phyloP scores from a whole-genome alignment of 2,329 filamentous ascomycete genomes.

The Ceratocystis harringtonii region DNA sequence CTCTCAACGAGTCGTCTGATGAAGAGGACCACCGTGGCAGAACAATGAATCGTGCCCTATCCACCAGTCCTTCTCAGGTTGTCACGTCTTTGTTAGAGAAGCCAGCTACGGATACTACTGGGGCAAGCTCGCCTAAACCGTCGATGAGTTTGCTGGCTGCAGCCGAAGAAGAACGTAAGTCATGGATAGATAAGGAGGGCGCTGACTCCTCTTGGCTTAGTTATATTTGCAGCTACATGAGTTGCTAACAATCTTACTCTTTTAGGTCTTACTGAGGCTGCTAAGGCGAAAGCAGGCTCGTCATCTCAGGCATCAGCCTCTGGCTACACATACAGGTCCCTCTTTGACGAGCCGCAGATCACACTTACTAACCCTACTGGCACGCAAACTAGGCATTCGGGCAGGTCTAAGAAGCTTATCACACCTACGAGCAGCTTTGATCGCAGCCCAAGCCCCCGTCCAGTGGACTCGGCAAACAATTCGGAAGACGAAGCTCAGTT shows the following conservation, averaged over 20 bases:
- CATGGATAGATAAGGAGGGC: neutral
- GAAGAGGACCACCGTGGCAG: constrained; percentile 52
- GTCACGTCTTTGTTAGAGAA: constrained; percentile 4
- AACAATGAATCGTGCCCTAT: constrained; percentile 33
- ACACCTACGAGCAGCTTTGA: constrained; percentile 82
- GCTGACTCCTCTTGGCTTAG: neutral
- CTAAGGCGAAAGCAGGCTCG: constrained; percentile 4
- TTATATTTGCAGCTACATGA: neutral
- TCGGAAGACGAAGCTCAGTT: constrained; percentile 79
- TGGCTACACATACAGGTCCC: constrained; percentile 43
- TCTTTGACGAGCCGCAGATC: constrained; percentile 51
- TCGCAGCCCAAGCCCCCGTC: constrained; percentile 36
- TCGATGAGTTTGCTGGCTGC: constrained; percentile 53
- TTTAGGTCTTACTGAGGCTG: constrained; percentile 11
- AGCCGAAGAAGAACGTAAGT: constrained; percentile 64
- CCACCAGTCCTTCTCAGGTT: constrained; percentile 1
- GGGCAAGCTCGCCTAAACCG: constrained; percentile 25
- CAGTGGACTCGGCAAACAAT: constrained; percentile 43
- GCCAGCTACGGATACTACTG: constrained; percentile 10
- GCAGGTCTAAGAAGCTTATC: constrained; percentile 39
- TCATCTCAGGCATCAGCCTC: constrained; percentile 27
- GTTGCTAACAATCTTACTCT: neutral
- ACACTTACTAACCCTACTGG: constrained; percentile 48
- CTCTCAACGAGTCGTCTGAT: constrained; percentile 38
- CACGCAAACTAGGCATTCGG: constrained; percentile 25